Base-by-base conservation (phyloP, 192 early-diverging fungal species). In the Helicostylum pulchrum region DNA sequence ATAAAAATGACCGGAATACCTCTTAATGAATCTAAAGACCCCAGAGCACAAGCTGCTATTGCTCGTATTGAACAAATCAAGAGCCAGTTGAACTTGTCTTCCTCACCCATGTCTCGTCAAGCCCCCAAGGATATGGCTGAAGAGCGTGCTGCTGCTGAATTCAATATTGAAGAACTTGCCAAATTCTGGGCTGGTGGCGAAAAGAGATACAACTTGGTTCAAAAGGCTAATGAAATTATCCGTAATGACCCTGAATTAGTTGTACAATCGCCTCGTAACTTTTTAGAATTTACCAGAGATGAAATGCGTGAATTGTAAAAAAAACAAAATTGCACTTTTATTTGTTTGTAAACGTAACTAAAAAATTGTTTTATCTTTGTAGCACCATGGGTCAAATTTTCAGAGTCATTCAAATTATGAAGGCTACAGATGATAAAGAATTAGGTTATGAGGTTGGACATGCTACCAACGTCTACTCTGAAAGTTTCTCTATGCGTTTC, bases 401-500 rank as follows among this genome's bases (percentile, higher is more conserved):
- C 1, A 67, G 82, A 17, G 64, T 68, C 36, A 53, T 73, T 43
- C 65, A 79, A 65, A 42, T 82, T 11, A 62, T 46, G 42, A 70
- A 73, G 15, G 26, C 66, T n/a, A 51, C 39, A 19, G 15, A 53
- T 3, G 60, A 61, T 20, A 52, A 55, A 19, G 59, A 68, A 3
- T 47, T 47, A 8, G 52, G 44, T 5, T 42, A 53, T 52, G 51
- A 62, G 15, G 39, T 68, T 26, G 59, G 36, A 15, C 31, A 49
- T 30, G 60, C 60, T 5, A 44, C 53, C 30, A 61, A 68, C 19
- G 55, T 68, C 20, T 85, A 85, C 51, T 84, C 82, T 14, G 80
- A 87, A 68, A 72, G 72, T 14, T 88, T 76, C 64, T 66, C 66
- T 15, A 87, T 88, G 85, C 81, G 80, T 36, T 61, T 83, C 49